phyloP scores from a whole-genome alignment of 306 rosid genomes.

The Sophora flavescens region DNA sequence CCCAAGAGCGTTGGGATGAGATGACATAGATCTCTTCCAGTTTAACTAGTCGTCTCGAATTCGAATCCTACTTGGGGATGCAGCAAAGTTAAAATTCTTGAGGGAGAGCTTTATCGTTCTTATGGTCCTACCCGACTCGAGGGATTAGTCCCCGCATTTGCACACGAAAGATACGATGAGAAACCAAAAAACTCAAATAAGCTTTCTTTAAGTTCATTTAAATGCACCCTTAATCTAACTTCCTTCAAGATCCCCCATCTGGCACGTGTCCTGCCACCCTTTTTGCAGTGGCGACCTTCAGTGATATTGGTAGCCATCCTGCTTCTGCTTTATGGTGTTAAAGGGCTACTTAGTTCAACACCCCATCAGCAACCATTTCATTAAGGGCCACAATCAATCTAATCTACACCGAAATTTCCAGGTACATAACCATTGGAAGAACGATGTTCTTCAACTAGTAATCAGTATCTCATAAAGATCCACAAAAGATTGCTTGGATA shows the following conservation, averaged over 20 bases:
- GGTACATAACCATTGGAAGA: slow-evolving; percentile 6
- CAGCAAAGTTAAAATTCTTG: no score
- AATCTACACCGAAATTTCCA: slow-evolving; percentile 1
- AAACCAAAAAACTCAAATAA: no score
- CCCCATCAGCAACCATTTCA: slow-evolving; percentile 6
- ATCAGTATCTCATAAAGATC: neutral
- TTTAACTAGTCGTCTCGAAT: no score
- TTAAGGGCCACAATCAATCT: slow-evolving; percentile 1
- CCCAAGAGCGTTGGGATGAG: no score
- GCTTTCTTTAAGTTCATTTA: no score
- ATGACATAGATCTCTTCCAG: no score
- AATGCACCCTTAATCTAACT: neutral
- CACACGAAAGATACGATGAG: no score
- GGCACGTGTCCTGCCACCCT: neutral
- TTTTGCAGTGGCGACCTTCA: slow-evolving; percentile 14
- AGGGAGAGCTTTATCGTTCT: no score
- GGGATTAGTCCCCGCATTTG: no score
- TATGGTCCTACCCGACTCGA: no score
- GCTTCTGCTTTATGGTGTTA: neutral
- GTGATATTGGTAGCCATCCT: neutral
- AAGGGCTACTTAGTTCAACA: neutral
- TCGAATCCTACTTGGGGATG: no score
- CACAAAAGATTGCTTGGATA: neutral
- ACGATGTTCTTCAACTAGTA: slow-evolving; percentile 6
- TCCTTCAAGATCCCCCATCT: neutral